Percentiles rank a stretch among this genome's conserved stretches.
Conservation (phyloP, 2,329 filamentous ascomycete genomes). For the Chrysosphaeria jannelii region DNA sequence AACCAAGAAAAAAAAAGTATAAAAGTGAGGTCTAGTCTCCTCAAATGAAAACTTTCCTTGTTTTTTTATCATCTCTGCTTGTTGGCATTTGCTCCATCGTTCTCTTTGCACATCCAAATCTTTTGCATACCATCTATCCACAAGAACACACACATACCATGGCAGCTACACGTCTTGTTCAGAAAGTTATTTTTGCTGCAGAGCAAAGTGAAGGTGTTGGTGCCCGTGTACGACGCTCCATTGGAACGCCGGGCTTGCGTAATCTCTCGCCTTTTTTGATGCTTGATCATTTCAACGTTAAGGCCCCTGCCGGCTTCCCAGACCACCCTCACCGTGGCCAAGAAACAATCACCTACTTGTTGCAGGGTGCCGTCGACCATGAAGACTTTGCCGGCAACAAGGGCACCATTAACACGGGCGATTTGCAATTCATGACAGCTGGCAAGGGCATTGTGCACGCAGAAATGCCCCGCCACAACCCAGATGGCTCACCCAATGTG, state of each 20-base stretch:
- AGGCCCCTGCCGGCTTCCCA: conserved; percentile 60
- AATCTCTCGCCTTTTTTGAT: conserved; percentile 86
- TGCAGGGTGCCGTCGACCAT: conserved; percentile 65
- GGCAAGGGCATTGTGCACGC: conserved; percentile 78
- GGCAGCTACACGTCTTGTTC: conserved; percentile 44
- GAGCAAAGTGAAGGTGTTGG: conserved; percentile 76
- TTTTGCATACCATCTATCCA: conserved; percentile 1
- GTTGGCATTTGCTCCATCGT: no score
- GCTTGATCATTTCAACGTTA: conserved; percentile 75
- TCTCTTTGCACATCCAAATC: background rate
- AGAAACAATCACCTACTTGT: conserved; percentile 66
- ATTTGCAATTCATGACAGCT: conserved; percentile 94
- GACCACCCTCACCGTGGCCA: conserved; percentile 67
- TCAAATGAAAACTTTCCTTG: no score
- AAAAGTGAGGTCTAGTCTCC: no score
- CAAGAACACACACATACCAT: conserved; percentile 16
- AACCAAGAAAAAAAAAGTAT: no score
- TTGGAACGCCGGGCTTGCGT: conserved; percentile 55
- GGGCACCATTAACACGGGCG: conserved; percentile 62
- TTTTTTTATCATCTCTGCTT: no score
- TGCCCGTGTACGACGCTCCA: conserved; percentile 58
- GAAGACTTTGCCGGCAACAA: conserved; percentile 73
- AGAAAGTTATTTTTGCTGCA: conserved; percentile 53
- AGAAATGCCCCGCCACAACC: conserved; percentile 67
- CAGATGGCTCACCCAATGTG: conserved; percentile 46